Percentiles rank a stretch among this genome's conserved stretches.
Conservation (phyloP, 2,329 filamentous ascomycete genomes). For the Xylariales sp. region DNA sequence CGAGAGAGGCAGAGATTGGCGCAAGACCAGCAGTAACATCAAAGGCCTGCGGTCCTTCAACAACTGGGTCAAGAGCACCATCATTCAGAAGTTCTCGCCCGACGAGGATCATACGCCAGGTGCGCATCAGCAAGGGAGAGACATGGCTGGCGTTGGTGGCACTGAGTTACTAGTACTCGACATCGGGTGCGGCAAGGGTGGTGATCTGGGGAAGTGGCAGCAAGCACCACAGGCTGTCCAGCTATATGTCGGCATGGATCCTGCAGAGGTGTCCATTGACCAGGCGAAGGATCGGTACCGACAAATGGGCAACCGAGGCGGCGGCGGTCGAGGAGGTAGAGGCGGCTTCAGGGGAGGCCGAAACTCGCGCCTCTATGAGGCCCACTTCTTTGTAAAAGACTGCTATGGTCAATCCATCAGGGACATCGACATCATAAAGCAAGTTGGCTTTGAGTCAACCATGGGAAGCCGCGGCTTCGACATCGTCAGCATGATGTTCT, state of each 20-base stretch:
- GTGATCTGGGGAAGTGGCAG: constrained; percentile 94
- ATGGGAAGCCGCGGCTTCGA: constrained; percentile 81
- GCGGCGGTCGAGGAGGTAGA: constrained; percentile 43
- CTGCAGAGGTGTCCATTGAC: constrained; percentile 84
- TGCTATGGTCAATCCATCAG: constrained; percentile 84
- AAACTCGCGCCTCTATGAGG: constrained; percentile 66
- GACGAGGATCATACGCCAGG: constrained; percentile 67
- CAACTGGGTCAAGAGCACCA: constrained; percentile 97
- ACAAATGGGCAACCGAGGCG: constrained; percentile 60
- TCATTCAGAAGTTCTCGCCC: constrained; percentile 94
- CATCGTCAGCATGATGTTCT: constrained; percentile 98
- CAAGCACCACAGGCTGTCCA: constrained; percentile 86
- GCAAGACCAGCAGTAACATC: constrained; percentile 89
- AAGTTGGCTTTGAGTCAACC: constrained; percentile 84
- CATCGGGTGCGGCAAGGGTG: constrained; percentile 94
- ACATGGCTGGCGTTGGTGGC: constrained; percentile 34
- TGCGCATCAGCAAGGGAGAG: constrained; percentile 47
- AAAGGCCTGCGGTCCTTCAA: constrained; percentile 93
- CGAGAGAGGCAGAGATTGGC: constrained; percentile 89
- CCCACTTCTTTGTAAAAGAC: constrained; percentile 84
- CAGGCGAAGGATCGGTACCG: constrained; percentile 83
- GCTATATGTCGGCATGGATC: constrained; percentile 90
- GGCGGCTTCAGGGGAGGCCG: constrained; percentile 43
- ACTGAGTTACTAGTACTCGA: constrained; percentile 78
- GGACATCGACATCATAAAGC: constrained; percentile 72